Evolutionary conservation across 805 yeast species (phyloP), one percentile per base, ranked within the genome.

Genomic region (Diddensiella transvaalensis): DNA sequence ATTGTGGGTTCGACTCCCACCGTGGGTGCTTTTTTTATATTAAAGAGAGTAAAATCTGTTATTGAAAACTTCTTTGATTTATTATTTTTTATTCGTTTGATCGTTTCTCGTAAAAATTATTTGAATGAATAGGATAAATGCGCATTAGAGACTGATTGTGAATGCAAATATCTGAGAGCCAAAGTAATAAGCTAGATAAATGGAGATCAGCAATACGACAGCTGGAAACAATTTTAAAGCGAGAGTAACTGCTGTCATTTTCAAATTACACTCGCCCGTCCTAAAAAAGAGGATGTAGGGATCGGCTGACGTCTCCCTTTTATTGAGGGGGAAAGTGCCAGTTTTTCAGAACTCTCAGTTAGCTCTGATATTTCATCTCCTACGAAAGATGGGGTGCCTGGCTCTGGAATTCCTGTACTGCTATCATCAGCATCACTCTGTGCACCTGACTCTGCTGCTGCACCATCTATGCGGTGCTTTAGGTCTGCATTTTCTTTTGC

Each of bases 1-100:
- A 61, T 59, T 63, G 66, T 60, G 68, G 68, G 68, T 63, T 63
- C 68, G 68, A 63, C 61, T 64, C 68, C 68, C 68, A 61, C 63
- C 65, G 65, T 62, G 67, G 65, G 67, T 63, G 65, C 8, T 46
- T 46, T 37, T 13, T 19, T 26, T 26, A 26, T 26, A 26, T 26
- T 26, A 26, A 26, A n/a, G n/a, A n/a, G n/a, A n/a, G n/a, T 26
- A 8, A 13, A 8, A 26, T 26, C 32, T 26, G 13, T 26, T 26
- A 8, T 26, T 26, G 32, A 26, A 26, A n/a, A n/a, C n/a, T 42
- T 48, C 44, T 46, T 36, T 36, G 11, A 13, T 36, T 36, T 11
- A 13, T 18, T 10, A 13, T 36, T 36, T 39, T 13, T 22, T 15
- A 39, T 18, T 39, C 17, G 11, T 15, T 39, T 11, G n/a, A 39